Percentiles rank a stretch among this genome's conserved stretches.
phyloP scores from a whole-genome alignment of 768 basidiomycete species.

The Hysterangium stoloniferum region DNA sequence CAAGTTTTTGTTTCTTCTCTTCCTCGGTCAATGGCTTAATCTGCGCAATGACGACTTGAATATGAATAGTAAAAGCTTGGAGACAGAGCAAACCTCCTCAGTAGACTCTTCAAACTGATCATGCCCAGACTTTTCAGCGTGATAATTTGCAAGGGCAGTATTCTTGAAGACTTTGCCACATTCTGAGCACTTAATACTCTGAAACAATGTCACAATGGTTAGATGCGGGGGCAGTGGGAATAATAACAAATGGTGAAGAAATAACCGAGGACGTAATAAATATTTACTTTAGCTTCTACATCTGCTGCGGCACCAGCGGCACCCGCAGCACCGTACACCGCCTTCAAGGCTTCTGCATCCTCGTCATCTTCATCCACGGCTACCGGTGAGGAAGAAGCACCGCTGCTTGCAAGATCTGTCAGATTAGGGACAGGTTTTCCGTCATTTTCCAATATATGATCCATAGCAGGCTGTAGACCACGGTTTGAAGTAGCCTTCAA shows the following conservation, averaged over 20 bases:
- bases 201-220: background rate
- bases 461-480: constrained; percentile 88
- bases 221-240: background rate
- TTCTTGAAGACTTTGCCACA: constrained; percentile 86
- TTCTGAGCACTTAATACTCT: constrained; percentile 80
- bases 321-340: constrained; percentile 30
- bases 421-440: constrained; percentile 67
- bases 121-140: constrained; percentile 93
- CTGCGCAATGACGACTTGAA: constrained; percentile 28
- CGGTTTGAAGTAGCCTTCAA: constrained; percentile 74
- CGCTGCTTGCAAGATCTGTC: constrained; percentile 18
- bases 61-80: constrained; percentile 2
- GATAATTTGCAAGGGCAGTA: constrained; percentile 82
- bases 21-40: constrained; percentile 94
- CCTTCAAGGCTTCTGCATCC: constrained; percentile 44
- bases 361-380: constrained; percentile 52
- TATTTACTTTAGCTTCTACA: constrained; percentile 60
- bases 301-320: constrained; percentile 23
- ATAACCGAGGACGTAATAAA: constrained; percentile 2
- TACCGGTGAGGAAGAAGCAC: constrained; percentile 16
- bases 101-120: constrained; percentile 93
- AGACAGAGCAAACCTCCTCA: constrained; percentile 59
- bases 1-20: constrained; percentile 77
- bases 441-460: constrained; percentile 78
- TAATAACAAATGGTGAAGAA: background rate